Conservation (phyloP, 2,329 filamentous ascomycete genomes). For the Alternaria gaisen region DNA sequence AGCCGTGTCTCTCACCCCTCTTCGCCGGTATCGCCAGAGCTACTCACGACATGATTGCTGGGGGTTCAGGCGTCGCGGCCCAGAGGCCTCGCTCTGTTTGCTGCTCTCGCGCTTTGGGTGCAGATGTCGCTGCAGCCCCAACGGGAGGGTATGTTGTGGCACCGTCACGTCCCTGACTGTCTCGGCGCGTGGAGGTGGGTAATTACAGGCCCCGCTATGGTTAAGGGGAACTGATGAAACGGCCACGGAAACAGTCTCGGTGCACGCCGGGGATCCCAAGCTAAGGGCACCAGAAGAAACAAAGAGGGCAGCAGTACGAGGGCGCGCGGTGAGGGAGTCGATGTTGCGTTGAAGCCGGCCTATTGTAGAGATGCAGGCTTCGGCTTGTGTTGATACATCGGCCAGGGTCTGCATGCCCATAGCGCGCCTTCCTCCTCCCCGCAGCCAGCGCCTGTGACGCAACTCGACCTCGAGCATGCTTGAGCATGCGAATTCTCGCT, state of each 20-base stretch:
- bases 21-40: constrained; percentile 5
- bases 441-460: constrained; percentile 29
- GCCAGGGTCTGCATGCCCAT: constrained; percentile 25
- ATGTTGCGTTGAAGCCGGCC: constrained; percentile 20
- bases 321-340: constrained; percentile 7
- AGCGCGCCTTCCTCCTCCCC: constrained; percentile 35
- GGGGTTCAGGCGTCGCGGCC: constrained; percentile 43
- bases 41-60: constrained; percentile 53
- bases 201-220: constrained; percentile 43
- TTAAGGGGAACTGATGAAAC: constrained; percentile 42
- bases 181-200: constrained; percentile 39
- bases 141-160: constrained; percentile 41
- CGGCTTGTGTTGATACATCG: constrained; percentile 25
- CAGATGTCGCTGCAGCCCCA: constrained; percentile 35
- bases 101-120: constrained; percentile 27
- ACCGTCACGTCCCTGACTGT: constrained; percentile 37
- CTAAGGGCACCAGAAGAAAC: constrained; percentile 9
- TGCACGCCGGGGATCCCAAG: constrained; percentile 7
- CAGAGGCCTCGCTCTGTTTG: constrained; percentile 44
- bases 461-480: background rate
- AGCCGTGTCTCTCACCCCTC: constrained; percentile 50
- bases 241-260: constrained; percentile 3
- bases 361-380: constrained; percentile 26
- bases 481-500: background rate
- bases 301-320: background rate